Conservation (phyloP, 352 stramenopile species). For the Phytopythium montanum region DNA sequence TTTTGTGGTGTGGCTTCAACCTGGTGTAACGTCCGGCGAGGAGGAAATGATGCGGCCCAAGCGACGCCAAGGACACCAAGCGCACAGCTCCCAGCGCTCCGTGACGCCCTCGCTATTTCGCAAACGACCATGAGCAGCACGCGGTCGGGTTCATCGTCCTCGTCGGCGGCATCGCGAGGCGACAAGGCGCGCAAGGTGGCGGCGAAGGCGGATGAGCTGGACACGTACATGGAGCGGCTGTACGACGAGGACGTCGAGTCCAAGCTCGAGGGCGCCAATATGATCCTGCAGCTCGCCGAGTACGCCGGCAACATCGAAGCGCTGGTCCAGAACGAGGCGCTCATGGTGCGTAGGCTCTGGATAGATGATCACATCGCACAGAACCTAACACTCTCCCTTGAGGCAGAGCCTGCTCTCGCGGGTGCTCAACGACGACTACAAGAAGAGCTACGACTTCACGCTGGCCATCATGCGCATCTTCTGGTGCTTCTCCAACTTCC, state of each 20-base stretch:
- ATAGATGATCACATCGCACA: no score
- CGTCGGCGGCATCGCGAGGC: constrained; percentile 6
- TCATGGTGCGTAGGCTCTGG: constrained; percentile 75
- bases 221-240: constrained; percentile 93
- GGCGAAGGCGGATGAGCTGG: constrained; percentile 74
- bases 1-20: background rate
- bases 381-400: background rate
- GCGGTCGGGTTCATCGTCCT: background rate
- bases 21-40: background rate
- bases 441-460: constrained; percentile 92
- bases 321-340: constrained; percentile 92
- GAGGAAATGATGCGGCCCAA: background rate
- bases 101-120: background rate
- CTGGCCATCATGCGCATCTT: constrained; percentile 95
- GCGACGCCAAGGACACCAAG: background rate
- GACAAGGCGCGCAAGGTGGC: constrained; percentile 52
- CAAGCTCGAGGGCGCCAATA: constrained; percentile 85
- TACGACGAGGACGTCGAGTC: constrained; percentile 91
- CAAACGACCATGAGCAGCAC: background rate
- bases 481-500: constrained; percentile 94
- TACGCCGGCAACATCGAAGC: constrained; percentile 89
- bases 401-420: constrained; percentile 89
- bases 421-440: constrained; percentile 94
- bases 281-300: constrained; percentile 90
- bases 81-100: background rate